Evolutionary conservation across 140 eudicot genomes (phyloP).

Genomic region (Senecio squalidus): DNA sequence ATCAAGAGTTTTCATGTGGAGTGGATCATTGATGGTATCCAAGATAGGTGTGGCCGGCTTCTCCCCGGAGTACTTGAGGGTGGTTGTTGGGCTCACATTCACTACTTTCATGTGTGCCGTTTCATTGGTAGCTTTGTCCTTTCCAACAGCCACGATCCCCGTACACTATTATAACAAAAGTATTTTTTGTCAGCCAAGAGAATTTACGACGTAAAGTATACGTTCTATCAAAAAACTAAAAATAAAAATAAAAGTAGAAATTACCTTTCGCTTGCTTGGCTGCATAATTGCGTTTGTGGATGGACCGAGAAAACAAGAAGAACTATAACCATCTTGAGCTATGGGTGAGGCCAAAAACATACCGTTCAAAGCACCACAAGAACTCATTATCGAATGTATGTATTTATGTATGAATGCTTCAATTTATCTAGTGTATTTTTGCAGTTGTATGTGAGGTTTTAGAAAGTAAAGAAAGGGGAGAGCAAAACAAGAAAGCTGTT

Average conservation of each 20-base stretch:
- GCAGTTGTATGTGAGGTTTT: too few species aligned
- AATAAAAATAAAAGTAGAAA: background rate
- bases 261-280: constrained; percentile 15
- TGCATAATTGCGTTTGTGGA: background rate
- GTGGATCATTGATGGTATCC: constrained; percentile 46
- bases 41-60: constrained; percentile 47
- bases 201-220: background rate
- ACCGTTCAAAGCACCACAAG: constrained; percentile 14
- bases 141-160: background rate
- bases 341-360: background rate
- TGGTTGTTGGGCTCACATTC: constrained; percentile 7
- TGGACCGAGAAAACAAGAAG: background rate
- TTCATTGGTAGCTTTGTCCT: constrained; percentile 11
- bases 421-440: too few species aligned
- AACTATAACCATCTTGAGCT: constrained; percentile 1
- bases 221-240: background rate
- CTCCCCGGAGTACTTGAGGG: constrained; percentile 35
- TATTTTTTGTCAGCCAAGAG: background rate
- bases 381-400: too few species aligned
- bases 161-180: background rate
- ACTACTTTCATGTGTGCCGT: background rate
- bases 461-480: too few species aligned
- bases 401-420: background rate
- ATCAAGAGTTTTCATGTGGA: constrained; percentile 48
- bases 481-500: too few species aligned